Evolutionary conservation across 1,284 basidiomycete genomes (phyloP).

Genomic region (Cutaneotrichosporon sp.): DNA sequence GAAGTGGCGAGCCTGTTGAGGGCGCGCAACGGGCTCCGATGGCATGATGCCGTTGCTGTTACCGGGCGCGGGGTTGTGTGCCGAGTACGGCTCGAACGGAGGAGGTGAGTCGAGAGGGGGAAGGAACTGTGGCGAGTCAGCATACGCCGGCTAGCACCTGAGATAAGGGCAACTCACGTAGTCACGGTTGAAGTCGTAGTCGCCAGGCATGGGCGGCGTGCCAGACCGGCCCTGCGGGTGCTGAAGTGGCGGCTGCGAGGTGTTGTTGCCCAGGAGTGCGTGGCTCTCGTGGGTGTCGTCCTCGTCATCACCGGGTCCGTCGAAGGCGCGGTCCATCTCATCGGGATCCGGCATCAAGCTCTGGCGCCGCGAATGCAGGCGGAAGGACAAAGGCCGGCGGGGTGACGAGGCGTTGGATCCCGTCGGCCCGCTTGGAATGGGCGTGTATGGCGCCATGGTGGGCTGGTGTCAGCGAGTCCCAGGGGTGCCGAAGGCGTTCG

Average conservation of each 20-base stretch:
- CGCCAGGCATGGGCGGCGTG: slow-evolving; percentile 46
- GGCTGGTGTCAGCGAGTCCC: slow-evolving; percentile 3
- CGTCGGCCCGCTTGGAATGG: slow-evolving; percentile 18
- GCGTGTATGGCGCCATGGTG: slow-evolving; percentile 39
- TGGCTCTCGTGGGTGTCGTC: slow-evolving; percentile 32
- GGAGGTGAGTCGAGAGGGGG: slow-evolving; percentile 81
- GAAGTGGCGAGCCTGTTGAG: slow-evolving; percentile 62
- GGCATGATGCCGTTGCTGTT: slow-evolving; percentile 79
- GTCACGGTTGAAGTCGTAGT: slow-evolving; percentile 82
- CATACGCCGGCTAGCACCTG: neutral
- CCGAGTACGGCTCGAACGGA: slow-evolving; percentile 61
- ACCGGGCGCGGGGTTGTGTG: slow-evolving; percentile 66
- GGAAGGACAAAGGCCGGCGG: slow-evolving; percentile 38
- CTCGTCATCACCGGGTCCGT: slow-evolving; percentile 39
- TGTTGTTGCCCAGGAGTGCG: slow-evolving; percentile 10
- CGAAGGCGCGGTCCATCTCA: slow-evolving; percentile 54
- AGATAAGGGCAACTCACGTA: slow-evolving; percentile 58
- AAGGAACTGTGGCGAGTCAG: slow-evolving; percentile 33
- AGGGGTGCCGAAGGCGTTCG: neutral
- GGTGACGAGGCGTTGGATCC: slow-evolving; percentile 27
- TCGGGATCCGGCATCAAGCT: slow-evolving; percentile 42
- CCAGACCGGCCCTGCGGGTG: neutral
- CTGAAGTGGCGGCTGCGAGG: neutral
- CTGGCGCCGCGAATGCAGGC: slow-evolving; percentile 20
- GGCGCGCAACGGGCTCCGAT: slow-evolving; percentile 56